These are phyloP conservation scores for Aspergillus fumigatiaffinis DNA, from an alignment of 2,329 filamentous ascomycete genomes.

Conservation along the genomic window DNA sequence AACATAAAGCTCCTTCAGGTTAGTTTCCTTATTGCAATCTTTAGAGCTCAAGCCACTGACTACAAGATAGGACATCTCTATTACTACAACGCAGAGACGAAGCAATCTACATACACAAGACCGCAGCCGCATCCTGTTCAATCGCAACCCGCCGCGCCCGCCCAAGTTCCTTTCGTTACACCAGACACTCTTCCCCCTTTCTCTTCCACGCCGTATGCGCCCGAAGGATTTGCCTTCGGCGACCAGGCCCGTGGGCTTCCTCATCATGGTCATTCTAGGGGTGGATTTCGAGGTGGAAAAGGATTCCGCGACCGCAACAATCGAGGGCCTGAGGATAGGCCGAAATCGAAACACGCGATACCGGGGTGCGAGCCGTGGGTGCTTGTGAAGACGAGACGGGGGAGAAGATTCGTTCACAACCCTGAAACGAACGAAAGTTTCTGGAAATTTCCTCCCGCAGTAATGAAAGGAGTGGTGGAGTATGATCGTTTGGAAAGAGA, in stretches of 20 bases:
- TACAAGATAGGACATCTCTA: slow-evolving; percentile 67
- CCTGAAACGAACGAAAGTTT: slow-evolving; percentile 80
- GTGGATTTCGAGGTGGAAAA: slow-evolving; percentile 48
- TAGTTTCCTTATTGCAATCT: slow-evolving; percentile 20
- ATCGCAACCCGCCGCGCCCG: slow-evolving; percentile 28
- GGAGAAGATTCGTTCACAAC: slow-evolving; percentile 87
- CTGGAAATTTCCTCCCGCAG: slow-evolving; percentile 88
- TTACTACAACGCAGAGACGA: slow-evolving; percentile 79
- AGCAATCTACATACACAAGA: slow-evolving; percentile 81
- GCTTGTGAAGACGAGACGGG: slow-evolving; percentile 86
- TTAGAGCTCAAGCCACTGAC: slow-evolving; percentile 5
- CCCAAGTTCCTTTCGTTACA: slow-evolving; percentile 34
- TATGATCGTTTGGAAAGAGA: slow-evolving; percentile 71
- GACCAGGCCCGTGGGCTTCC: slow-evolving; percentile 12
- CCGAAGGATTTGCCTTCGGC: slow-evolving; percentile 16
- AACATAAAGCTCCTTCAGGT: slow-evolving; percentile 82
- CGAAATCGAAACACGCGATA: slow-evolving; percentile 73
- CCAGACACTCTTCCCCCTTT: slow-evolving; percentile 34
- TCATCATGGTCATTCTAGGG: slow-evolving; percentile 41
- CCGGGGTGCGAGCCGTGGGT: slow-evolving; percentile 84
- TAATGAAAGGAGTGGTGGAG: slow-evolving; percentile 68
- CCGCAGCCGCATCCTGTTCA: slow-evolving; percentile 47
- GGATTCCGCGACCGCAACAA: slow-evolving; percentile 58
- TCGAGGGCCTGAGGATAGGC: slow-evolving; percentile 71
- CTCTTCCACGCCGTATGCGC: slow-evolving; percentile 35